Evolutionary conservation across 805 yeast genomes (phyloP), one percentile per base, ranked within the genome.

Genomic region (Metschnikowia matae): DNA sequence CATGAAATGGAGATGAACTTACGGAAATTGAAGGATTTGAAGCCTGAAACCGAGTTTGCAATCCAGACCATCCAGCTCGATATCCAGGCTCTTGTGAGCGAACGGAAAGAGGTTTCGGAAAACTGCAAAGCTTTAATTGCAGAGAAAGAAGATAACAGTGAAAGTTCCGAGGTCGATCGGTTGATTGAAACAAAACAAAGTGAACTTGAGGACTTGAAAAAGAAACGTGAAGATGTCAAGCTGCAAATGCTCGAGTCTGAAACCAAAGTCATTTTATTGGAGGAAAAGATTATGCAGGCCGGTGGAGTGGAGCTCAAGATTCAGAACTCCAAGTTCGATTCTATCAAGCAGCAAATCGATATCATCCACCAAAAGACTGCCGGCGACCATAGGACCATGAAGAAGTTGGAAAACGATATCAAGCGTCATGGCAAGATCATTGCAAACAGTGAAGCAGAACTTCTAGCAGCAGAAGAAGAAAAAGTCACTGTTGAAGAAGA

Each of bases 261-360:
- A 62, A 61, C 66, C 6, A 73, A 79, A 50, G 86, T 94, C 38
- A 73, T 75, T 11, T 73, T 58, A 0, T 68, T 91, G 3, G 91
- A 89, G 57, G 87, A 84, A 50, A 78, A 83, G 61, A 89, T 94
- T 37, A 82, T 91, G 87, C 84, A 87, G 45, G 85, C 89, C 48
- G 99, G 99, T 48, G 99, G 99, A 53, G 84, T 87, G 7, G 83
- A 83, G 54, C 73, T 94, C 55, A 82, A 88, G 50, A 65, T 87
- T 53, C 97, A 90, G 60, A 85, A 82, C 53, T 80, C 95, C 1
- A 86, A 83, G 61, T 96, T 94, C 7, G 90, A 83, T 58, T 85
- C 95, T 1, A 73, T 86, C 33, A 72, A 74, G 40, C 87, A 86
- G 58, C 79, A 81, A 59, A 78, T 87, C 29, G 87, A 83, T 48